Conservation (phyloP, 768 basidiomycete genomes). For the Tricholoma terreum region DNA sequence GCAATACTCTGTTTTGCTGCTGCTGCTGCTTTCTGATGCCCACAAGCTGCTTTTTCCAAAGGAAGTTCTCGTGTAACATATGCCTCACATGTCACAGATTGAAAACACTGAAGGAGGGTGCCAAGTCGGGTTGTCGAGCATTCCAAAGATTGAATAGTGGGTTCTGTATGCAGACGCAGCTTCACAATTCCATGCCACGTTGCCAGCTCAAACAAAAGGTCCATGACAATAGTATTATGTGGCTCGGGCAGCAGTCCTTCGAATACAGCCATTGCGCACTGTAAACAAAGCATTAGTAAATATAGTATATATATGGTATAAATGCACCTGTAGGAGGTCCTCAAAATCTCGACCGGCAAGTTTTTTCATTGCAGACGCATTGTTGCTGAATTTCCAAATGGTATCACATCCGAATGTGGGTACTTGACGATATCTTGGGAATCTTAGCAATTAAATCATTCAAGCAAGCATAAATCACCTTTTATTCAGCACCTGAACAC, state of each 20-base stretch:
- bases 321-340: slow-evolving; percentile 28
- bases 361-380: slow-evolving; percentile 22
- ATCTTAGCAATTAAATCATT: too few species aligned
- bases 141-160: slow-evolving; percentile 3
- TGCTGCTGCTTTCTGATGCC: background rate
- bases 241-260: slow-evolving; percentile 7
- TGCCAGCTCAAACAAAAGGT: slow-evolving; percentile 15
- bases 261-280: slow-evolving; percentile 11
- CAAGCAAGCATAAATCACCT: too few species aligned
- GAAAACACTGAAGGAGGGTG: slow-evolving; percentile 3
- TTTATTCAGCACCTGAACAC: too few species aligned
- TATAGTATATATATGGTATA: background rate
- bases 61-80: slow-evolving; percentile 11
- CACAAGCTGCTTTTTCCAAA: slow-evolving; percentile 9
- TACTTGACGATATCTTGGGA: too few species aligned
- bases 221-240: slow-evolving; percentile 14
- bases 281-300: background rate
- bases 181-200: slow-evolving; percentile 25
- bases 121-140: slow-evolving; percentile 7
- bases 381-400: too few species aligned
- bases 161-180: too few species aligned
- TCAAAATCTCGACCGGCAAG: slow-evolving; percentile 25
- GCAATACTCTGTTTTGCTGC: too few species aligned
- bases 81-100: slow-evolving; percentile 3
- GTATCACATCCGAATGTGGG: too few species aligned